Evolutionary conservation across 2,329 filamentous ascomycete genomes (phyloP), one percentile per base, ranked within the genome.

Genomic region (Arthrobotrys iridis): DNA sequence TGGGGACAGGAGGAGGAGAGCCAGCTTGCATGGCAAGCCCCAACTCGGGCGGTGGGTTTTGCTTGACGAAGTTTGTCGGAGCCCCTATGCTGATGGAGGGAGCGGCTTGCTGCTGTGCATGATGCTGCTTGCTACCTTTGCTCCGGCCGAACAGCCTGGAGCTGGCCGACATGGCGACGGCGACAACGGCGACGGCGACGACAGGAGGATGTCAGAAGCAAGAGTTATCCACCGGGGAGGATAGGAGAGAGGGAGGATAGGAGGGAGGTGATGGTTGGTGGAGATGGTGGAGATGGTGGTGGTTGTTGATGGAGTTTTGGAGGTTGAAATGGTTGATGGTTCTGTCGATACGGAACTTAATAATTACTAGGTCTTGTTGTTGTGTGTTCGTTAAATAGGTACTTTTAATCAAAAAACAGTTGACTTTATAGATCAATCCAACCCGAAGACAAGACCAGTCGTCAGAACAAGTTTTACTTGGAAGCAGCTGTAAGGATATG

Each of bases 141-240:
- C 62, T 66, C 62, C 70, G 62, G 60, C 70, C 70, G 43, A 74
- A 74, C 33, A 67, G 70, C 70, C 70, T 66, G 20, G 70, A 74
- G 57, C 70, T 67, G 43, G 70, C 50, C 68, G 68, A 74, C 70
- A 74, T 74, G 46, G 35, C 48, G 70, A 57, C 37, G 43, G 40
- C 22, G 50, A 52, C 11, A 8, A n/a, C n/a, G n/a, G n/a, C n/a
- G n/a, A n/a, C n/a, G n/a, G n/a, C n/a, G n/a, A n/a, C n/a, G n/a
- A 18, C 3, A 18, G 37, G 37, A n/a, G 37, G 37, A n/a, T 7
- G 11, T 35, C 35, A 20, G 60, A 66, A 40, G 45, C 52, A 55
- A 55, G 28, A 20, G 65, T 37, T 62, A 55, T 45, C 57, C 52
- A 45, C 48, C 55, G 20, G 30, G 35, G 52, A n/a, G n/a, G n/a